These are phyloP conservation scores for Leucocoprinus leucothites DNA, from an alignment of 768 basidiomycete genomes.

Conservation along the genomic window DNA sequence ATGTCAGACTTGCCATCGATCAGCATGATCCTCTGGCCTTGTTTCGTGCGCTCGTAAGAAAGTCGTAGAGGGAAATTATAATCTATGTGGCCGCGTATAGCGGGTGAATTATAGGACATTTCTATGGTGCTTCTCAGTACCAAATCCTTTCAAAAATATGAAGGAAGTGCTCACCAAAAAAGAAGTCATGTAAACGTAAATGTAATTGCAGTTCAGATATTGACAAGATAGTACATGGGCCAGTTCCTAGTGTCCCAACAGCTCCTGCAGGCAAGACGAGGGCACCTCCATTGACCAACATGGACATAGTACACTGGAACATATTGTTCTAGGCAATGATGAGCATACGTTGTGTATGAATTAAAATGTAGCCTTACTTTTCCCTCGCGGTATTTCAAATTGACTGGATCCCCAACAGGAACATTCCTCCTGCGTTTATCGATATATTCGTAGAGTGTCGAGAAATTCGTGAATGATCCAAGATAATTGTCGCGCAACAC, in stretches of 20 bases:
- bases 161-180: slow-evolving; percentile 61
- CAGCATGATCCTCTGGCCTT: slow-evolving; percentile 37
- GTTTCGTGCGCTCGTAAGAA: slow-evolving; percentile 6
- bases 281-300: slow-evolving; percentile 48
- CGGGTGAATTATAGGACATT: slow-evolving; percentile 71
- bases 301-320: slow-evolving; percentile 67
- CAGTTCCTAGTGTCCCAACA: slow-evolving; percentile 32
- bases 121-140: slow-evolving; percentile 40
- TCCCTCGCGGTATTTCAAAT: slow-evolving; percentile 74
- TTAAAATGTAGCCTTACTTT: slow-evolving; percentile 44
- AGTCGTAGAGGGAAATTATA: slow-evolving; percentile 36
- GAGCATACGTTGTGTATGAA: background rate
- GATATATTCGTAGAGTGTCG: slow-evolving; percentile 82
- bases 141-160: background rate
- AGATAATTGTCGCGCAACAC: slow-evolving; percentile 91
- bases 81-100: slow-evolving; percentile 51
- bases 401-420: slow-evolving; percentile 78
- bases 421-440: slow-evolving; percentile 56
- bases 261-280: slow-evolving; percentile 61
- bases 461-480: slow-evolving; percentile 90
- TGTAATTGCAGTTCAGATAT: slow-evolving; percentile 73
- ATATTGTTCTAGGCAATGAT: slow-evolving; percentile 62
- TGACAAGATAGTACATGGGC: slow-evolving; percentile 50
- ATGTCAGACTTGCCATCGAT: slow-evolving; percentile 36
- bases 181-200: slow-evolving; percentile 80